Percentiles rank a stretch among this genome's conserved stretches.
Conservation (phyloP, 2,329 filamentous ascomycete genomes). For the Trichoderma brevicompactum region DNA sequence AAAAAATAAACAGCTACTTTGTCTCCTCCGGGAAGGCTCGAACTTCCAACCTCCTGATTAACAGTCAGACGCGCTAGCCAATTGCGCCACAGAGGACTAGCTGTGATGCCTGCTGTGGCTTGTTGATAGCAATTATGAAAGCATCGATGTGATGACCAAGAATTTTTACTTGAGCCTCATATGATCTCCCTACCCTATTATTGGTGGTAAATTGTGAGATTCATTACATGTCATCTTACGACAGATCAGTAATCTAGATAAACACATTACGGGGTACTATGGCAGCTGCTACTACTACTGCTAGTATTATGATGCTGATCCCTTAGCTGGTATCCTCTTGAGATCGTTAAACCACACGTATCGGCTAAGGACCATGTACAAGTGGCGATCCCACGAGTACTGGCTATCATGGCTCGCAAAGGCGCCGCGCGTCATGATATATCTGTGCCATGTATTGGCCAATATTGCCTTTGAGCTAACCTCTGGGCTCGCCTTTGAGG, state of each 20-base stretch:
- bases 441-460: conserved; percentile 44
- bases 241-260: neutral
- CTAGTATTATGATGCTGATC: neutral
- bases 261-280: neutral
- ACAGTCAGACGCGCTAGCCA: conserved; percentile 66
- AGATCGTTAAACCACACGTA: conserved; percentile 48
- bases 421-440: conserved; percentile 42
- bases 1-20: neutral
- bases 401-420: conserved; percentile 46
- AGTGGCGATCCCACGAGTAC: conserved; percentile 47
- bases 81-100: conserved; percentile 49
- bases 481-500: conserved; percentile 27
- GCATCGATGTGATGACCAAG: neutral
- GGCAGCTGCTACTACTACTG: neutral
- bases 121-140: conserved; percentile 3
- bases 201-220: too few species aligned
- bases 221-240: neutral
- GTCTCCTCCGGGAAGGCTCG: conserved; percentile 31
- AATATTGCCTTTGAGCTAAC: conserved; percentile 40
- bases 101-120: neutral
- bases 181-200: neutral
- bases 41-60: conserved; percentile 41
- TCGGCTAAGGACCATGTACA: conserved; percentile 47
- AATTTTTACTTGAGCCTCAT: neutral
- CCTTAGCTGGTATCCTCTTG: conserved; percentile 27